Conservation (phyloP, 164 flowering plant genomes). For the Vitis rotundifolia region DNA sequence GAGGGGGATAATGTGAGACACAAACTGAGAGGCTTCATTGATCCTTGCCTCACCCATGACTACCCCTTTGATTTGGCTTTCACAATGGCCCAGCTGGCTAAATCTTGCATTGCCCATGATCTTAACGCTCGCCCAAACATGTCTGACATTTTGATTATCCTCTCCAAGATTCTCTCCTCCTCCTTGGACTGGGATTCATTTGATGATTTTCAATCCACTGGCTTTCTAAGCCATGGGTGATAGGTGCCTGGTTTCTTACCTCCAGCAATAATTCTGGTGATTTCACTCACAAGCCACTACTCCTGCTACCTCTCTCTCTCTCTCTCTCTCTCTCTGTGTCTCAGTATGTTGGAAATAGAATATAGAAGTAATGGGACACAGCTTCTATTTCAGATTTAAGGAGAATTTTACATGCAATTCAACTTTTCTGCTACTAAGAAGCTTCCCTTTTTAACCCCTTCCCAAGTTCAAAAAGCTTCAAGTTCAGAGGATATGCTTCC, state of each 20-base stretch:
- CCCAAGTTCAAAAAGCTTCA: too few relatives aligned
- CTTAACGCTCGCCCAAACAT: slow-evolving; percentile 51
- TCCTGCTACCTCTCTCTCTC: too few relatives aligned
- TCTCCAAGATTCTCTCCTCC: slow-evolving; percentile 61
- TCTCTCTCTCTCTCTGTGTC: too few relatives aligned
- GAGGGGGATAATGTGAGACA: slow-evolving; percentile 60
- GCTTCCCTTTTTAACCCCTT: too few relatives aligned
- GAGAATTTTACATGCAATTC: too few relatives aligned
- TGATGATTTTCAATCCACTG: slow-evolving; percentile 35
- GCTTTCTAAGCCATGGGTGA: slow-evolving; percentile 31
- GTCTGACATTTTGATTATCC: slow-evolving; percentile 40
- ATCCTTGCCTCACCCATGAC: slow-evolving; percentile 38
- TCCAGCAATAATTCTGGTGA: too few relatives aligned
- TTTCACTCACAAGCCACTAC: too few relatives aligned
- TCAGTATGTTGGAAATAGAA: too few relatives aligned
- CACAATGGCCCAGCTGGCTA: slow-evolving; percentile 60
- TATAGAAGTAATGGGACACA: too few relatives aligned
- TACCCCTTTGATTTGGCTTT: slow-evolving; percentile 69
- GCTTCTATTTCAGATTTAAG: too few relatives aligned
- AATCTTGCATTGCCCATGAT: slow-evolving; percentile 53
- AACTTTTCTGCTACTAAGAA: too few relatives aligned
- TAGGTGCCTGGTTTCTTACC: slow-evolving; percentile 1
- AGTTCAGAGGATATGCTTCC: too few relatives aligned
- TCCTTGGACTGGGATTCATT: slow-evolving; percentile 77
- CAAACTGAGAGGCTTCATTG: slow-evolving; percentile 49